phyloP scores from a whole-genome alignment of 1,139 yeast species.

The Meyerozyma elateridarum region DNA sequence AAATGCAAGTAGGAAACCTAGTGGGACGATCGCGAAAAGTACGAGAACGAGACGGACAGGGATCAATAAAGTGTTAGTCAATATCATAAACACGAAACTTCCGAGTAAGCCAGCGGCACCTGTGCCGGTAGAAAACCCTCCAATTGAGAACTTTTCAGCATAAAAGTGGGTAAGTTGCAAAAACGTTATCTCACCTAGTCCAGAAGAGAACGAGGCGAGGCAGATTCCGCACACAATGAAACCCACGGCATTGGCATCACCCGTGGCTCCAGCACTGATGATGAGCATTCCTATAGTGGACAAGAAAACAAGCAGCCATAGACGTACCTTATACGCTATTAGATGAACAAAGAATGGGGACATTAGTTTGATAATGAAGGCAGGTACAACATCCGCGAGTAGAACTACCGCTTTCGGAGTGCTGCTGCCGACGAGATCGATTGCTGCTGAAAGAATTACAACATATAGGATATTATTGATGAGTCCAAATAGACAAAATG shows the following conservation, averaged over 20 bases:
- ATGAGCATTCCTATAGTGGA: conserved; percentile 75
- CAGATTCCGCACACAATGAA: conserved; percentile 64
- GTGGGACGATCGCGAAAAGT: conserved; percentile 32
- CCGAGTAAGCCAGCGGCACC: conserved; percentile 94
- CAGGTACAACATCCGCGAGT: conserved; percentile 82
- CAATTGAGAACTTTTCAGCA: conserved; percentile 48
- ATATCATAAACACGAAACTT: conserved; percentile 44
- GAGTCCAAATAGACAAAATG: conserved; percentile 83
- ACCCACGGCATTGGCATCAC: conserved; percentile 14
- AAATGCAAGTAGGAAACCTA: conserved; percentile 29
- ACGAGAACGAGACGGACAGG: conserved; percentile 28
- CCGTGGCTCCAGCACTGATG: conserved; percentile 43
- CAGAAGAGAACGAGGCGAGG: conserved; percentile 80
- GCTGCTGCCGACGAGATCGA: conserved; percentile 78
- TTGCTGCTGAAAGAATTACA: conserved; percentile 86
- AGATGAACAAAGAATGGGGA: conserved; percentile 79
- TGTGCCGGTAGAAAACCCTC: conserved; percentile 91
- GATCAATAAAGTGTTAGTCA: conserved; percentile 34
- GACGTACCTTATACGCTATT: conserved; percentile 54
- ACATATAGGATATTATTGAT: conserved; percentile 87
- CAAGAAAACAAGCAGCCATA: conserved; percentile 50
- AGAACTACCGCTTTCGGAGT: conserved; percentile 85
- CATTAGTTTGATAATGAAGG: conserved; percentile 61
- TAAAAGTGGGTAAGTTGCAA: conserved; percentile 77
- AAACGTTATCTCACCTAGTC: conserved; percentile 87